Percentiles rank a stretch among this genome's conserved stretches.
Conservation (phyloP, 2,329 filamentous ascomycete species). For the Rhynchosporium secalis region DNA sequence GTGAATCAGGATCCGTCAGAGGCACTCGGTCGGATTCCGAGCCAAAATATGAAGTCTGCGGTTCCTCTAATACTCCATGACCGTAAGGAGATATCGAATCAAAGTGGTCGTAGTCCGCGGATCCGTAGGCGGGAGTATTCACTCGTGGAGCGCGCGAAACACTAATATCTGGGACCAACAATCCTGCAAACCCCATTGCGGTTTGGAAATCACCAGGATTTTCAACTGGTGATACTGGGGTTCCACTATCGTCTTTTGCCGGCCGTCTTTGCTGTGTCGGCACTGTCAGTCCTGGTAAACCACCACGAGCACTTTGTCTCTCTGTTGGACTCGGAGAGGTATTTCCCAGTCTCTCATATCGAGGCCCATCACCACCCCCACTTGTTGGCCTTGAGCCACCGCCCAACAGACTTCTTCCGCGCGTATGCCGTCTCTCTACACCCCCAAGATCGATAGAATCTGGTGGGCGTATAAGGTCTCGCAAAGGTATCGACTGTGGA, state of each 20-base stretch:
- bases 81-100: slow-evolving; percentile 34
- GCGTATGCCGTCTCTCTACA: slow-evolving; percentile 33
- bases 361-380: slow-evolving; percentile 32
- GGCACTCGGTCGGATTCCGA: slow-evolving; percentile 58
- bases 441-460: slow-evolving; percentile 35
- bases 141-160: slow-evolving; percentile 35
- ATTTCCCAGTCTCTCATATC: slow-evolving; percentile 39
- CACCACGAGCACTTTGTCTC: slow-evolving; percentile 20
- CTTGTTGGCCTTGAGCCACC: slow-evolving; percentile 34
- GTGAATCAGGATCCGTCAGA: slow-evolving; percentile 55
- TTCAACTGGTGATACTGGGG: slow-evolving; percentile 35
- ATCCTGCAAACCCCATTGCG: slow-evolving; percentile 40
- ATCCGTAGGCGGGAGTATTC: slow-evolving; percentile 33
- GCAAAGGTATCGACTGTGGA: slow-evolving; percentile 69
- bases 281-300: slow-evolving; percentile 20
- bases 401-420: slow-evolving; percentile 38
- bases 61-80: slow-evolving; percentile 28
- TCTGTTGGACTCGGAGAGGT: slow-evolving; percentile 34
- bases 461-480: slow-evolving; percentile 52
- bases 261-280: slow-evolving; percentile 19
- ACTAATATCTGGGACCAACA: slow-evolving; percentile 39
- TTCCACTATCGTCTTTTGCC: slow-evolving; percentile 28
- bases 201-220: slow-evolving; percentile 38
- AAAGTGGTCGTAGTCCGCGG: slow-evolving; percentile 32
- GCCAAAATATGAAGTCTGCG: slow-evolving; percentile 40